Base-by-base conservation (phyloP, 768 basidiomycete genomes). In the Sarcomyxa edulis region DNA sequence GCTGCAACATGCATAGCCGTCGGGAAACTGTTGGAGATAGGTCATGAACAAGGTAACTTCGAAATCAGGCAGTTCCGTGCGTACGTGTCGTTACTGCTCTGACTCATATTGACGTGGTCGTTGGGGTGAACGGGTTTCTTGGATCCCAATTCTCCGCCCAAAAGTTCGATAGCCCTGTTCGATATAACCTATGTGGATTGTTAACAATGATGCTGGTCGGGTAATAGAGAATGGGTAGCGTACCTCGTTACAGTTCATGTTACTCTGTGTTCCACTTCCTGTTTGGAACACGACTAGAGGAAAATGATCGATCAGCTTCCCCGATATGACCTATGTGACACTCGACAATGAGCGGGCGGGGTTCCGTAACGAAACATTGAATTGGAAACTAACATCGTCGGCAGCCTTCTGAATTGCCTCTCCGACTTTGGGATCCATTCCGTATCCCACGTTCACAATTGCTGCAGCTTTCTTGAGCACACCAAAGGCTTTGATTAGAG, bases 261-360 rank as follows among this genome's bases (percentile, higher is more conserved):
- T 99, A 56, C 88, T 94, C 62, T 99, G 96, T 2, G 96, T 99
- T 14, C 96, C 96, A 40, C 90, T 94, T 43, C 96, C 96, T 16
- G 96, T 99, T 64, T 99, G 96, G 77, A 97, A 99, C 28, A 99
- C 94, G 25, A 99, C 96, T 26, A 99, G 70, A 18, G 96, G 96
- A 68, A 99, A 99, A 64, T 99, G 88, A 49, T 93, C 93, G 15
- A 84, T 73, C 43, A 99, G 75, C 59, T 92, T 89, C 36, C 94
- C 95, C 31, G 88, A 88, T 58, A 98, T 98, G 51, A 99, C 95
- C 92, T 94, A 50, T n/a, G 23, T n/a, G n/a, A n/a, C n/a, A n/a
- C n/a, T n/a, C n/a, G n/a, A 20, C 35, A 11, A 41, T 39, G 33
- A 15, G 22, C 11, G 5, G 22, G 9, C 22, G 32, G 37, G 14